Conservation (phyloP, 225 moss, liverwort and hornwort genomes). For the Pleurozium schreberi region DNA sequence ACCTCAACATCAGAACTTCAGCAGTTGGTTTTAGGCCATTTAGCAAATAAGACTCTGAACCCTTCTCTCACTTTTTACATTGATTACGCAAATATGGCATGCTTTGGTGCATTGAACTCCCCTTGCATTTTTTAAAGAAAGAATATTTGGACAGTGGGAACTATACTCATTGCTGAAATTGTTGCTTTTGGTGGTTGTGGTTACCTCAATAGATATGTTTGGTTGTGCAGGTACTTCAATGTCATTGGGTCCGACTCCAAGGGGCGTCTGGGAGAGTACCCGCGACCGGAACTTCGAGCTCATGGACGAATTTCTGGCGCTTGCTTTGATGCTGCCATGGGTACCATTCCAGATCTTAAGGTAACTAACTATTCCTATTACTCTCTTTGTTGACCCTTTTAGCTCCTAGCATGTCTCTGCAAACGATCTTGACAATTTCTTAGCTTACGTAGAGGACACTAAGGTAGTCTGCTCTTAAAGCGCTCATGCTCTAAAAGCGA, state of each 20-base stretch:
- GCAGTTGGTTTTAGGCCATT: background rate
- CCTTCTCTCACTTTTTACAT: background rate
- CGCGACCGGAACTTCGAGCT: constrained; percentile 69
- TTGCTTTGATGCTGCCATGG: constrained; percentile 89
- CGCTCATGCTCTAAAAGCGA: too few species aligned
- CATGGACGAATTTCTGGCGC: constrained; percentile 93
- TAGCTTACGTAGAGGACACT: background rate
- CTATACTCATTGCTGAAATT: background rate
- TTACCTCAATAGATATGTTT: background rate
- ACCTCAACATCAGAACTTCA: background rate
- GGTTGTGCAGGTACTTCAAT: constrained; percentile 70
- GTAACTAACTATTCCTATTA: background rate
- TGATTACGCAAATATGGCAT: background rate
- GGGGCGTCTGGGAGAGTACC: constrained; percentile 81
- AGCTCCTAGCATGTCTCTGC: background rate
- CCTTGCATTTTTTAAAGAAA: background rate
- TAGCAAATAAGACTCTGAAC: background rate
- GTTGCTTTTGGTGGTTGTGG: background rate
- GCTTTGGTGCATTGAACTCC: background rate
- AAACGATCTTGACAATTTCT: background rate
- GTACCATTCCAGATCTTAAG: constrained; percentile 50
- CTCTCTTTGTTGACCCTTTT: background rate
- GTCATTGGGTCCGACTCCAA: constrained; percentile 85
- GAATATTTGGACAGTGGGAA: background rate
- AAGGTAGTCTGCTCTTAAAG: too few species aligned